A percentile compares a stretch with the other conserved stretches of the same genome.
These are phyloP conservation scores for Saksenaea oblongispora DNA, from an alignment of 371 early-diverging fungal species.

Conservation along the genomic window DNA sequence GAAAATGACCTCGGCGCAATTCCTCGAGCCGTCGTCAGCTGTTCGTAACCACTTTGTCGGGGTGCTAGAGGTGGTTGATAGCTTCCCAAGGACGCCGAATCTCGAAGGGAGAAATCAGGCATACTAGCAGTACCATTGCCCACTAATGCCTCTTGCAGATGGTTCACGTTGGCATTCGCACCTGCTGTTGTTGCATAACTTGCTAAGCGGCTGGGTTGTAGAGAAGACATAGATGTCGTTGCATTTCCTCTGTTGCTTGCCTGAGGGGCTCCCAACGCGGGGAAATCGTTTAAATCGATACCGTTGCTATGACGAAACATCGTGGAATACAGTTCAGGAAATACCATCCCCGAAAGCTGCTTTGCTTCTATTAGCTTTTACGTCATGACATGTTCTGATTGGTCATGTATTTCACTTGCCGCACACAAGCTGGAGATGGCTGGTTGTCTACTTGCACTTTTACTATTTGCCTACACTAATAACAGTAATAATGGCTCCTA, in stretches of 20 bases:
- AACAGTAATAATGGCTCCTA: too few relatives aligned
- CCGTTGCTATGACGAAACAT: constrained; percentile 51
- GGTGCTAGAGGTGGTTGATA: constrained; percentile 19
- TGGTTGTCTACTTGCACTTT: too few relatives aligned
- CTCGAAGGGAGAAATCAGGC: constrained; percentile 10
- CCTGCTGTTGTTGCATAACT: constrained; percentile 51
- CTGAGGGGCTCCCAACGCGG: constrained; percentile 47
- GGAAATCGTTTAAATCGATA: constrained; percentile 53
- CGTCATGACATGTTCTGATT: neutral
- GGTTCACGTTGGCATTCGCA: constrained; percentile 18
- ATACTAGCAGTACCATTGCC: constrained; percentile 17
- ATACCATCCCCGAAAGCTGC: neutral
- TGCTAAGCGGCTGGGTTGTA: constrained; percentile 34
- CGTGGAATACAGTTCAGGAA: neutral
- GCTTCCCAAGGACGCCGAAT: constrained; percentile 10
- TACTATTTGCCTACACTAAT: too few relatives aligned
- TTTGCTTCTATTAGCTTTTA: constrained; percentile 2
- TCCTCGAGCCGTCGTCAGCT: constrained; percentile 30
- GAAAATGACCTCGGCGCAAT: constrained; percentile 48
- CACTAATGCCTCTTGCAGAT: constrained; percentile 28
- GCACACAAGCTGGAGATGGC: too few relatives aligned
- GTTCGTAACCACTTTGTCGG: constrained; percentile 15
- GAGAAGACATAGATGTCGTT: constrained; percentile 20
- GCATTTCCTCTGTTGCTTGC: constrained; percentile 27
- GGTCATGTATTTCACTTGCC: neutral